A percentile compares a stretch with the other conserved stretches of the same genome.
phyloP scores from a whole-genome alignment of 1,284 basidiomycete genomes.

The Apiotrichum sp. region DNA sequence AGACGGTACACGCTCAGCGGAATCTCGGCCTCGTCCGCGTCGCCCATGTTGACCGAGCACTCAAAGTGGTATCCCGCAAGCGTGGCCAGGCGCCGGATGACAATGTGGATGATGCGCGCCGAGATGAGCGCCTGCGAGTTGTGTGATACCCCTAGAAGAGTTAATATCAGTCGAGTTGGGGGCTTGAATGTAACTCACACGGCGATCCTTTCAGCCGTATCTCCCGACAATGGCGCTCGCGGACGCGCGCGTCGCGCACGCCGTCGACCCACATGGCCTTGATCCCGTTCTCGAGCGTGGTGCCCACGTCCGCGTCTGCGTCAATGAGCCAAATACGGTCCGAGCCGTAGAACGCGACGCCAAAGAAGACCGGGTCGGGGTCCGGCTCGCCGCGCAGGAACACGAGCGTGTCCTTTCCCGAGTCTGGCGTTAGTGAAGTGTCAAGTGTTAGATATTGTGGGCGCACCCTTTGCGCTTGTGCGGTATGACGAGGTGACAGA shows the following conservation, averaged over 20 bases:
- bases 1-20: constrained; percentile 35
- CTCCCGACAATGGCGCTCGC: constrained; percentile 42
- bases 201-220: constrained; percentile 35
- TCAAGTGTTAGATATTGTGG: too few species aligned
- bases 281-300: constrained; percentile 41
- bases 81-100: constrained; percentile 19
- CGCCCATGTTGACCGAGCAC: constrained; percentile 36
- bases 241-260: constrained; percentile 36
- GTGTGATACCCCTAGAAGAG: constrained; percentile 16
- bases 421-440: constrained; percentile 20
- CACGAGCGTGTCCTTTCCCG: constrained; percentile 42
- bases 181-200: constrained; percentile 24
- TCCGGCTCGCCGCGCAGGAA: constrained; percentile 35
- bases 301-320: constrained; percentile 41
- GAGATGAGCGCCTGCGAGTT: constrained; percentile 34
- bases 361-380: constrained; percentile 42
- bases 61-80: constrained; percentile 33
- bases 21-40: constrained; percentile 41
- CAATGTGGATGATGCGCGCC: constrained; percentile 37
- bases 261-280: constrained; percentile 38
- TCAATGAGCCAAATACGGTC: constrained; percentile 45
- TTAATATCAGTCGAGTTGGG: too few species aligned
- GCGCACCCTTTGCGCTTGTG: constrained; percentile 37
- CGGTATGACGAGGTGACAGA: constrained; percentile 32
- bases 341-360: constrained; percentile 36